Evolutionary conservation across 768 basidiomycete genomes (phyloP).

Genomic region (Mycena amicta): DNA sequence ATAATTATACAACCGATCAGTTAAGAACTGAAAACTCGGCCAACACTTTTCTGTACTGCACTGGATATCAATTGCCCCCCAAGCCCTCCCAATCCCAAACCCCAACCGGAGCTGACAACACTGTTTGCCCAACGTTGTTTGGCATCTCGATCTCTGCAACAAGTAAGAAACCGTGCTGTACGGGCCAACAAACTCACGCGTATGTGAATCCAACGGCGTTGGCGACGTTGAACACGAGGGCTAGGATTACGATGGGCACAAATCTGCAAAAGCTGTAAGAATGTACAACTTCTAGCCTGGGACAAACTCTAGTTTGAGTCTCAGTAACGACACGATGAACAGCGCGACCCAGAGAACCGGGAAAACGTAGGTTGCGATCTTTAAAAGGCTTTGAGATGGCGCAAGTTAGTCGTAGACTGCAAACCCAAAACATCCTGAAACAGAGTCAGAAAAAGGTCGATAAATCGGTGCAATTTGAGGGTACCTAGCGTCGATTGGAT

Average conservation of each 20-base stretch:
- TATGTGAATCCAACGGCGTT: slow-evolving; percentile 98
- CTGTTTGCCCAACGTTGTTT: slow-evolving; percentile 88
- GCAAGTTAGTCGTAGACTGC: too few relatives aligned
- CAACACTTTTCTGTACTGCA: slow-evolving; percentile 79
- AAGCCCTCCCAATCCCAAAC: slow-evolving; percentile 74
- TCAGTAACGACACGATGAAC: slow-evolving; percentile 85
- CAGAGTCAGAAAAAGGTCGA: slow-evolving; percentile 1
- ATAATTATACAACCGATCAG: neutral
- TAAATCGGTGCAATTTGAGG: slow-evolving; percentile 42
- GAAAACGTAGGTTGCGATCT: slow-evolving; percentile 90
- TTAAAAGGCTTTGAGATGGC: too few relatives aligned
- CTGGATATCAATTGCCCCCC: slow-evolving; percentile 85
- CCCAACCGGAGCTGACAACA: slow-evolving; percentile 70
- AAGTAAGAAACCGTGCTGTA: neutral
- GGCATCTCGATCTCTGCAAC: slow-evolving; percentile 81
- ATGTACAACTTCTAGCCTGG: too few relatives aligned
- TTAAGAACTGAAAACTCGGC: slow-evolving; percentile 67
- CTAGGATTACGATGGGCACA: slow-evolving; percentile 91
- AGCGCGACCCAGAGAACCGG: slow-evolving; percentile 87
- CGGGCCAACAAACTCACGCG: slow-evolving; percentile 58
- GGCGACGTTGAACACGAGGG: slow-evolving; percentile 93
- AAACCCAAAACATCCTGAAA: slow-evolving; percentile 89
- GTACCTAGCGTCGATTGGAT: slow-evolving; percentile 81
- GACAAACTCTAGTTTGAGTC: slow-evolving; percentile 84
- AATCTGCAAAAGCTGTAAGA: slow-evolving; percentile 54